Conservation (phyloP, 179 eudicot species). For the Drosera spatulata region DNA sequence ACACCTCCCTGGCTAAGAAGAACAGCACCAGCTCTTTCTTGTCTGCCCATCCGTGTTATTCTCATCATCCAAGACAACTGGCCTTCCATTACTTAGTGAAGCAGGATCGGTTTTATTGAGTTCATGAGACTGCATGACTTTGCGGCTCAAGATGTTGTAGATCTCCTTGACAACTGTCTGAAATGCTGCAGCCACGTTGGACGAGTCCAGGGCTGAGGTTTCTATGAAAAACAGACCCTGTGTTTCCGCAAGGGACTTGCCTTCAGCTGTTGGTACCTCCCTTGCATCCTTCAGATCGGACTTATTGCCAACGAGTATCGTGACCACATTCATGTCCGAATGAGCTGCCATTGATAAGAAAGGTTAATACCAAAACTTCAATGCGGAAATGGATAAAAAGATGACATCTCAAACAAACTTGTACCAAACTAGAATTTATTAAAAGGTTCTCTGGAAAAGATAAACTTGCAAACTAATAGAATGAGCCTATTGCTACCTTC, state of each 20-base stretch:
- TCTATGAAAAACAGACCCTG: conserved; percentile 57
- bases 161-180: conserved; percentile 54
- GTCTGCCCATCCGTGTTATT: conserved; percentile 16
- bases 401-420: too few relatives aligned
- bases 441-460: too few relatives aligned
- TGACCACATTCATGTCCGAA: conserved; percentile 65
- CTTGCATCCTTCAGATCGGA: conserved; percentile 52
- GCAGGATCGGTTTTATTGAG: conserved; percentile 25
- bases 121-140: conserved; percentile 53
- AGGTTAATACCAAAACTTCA: too few relatives aligned
- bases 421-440: too few relatives aligned
- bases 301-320: conserved; percentile 61
- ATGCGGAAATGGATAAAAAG: too few relatives aligned
- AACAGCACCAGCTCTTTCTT: conserved; percentile 35
- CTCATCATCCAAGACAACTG: conserved; percentile 37
- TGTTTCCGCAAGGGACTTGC: conserved; percentile 41
- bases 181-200: conserved; percentile 47
- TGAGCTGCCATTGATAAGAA: conserved; percentile 23
- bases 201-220: conserved; percentile 37
- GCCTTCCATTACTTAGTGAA: conserved; percentile 33
- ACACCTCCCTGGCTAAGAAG: conserved; percentile 10
- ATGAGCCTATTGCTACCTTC: too few relatives aligned
- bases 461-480: too few relatives aligned
- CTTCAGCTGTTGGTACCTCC: conserved; percentile 51
- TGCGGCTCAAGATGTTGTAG: conserved; percentile 47